Evolutionary conservation across 2,329 filamentous ascomycete genomes (phyloP).

Genomic region (Aspergillus fructus): DNA sequence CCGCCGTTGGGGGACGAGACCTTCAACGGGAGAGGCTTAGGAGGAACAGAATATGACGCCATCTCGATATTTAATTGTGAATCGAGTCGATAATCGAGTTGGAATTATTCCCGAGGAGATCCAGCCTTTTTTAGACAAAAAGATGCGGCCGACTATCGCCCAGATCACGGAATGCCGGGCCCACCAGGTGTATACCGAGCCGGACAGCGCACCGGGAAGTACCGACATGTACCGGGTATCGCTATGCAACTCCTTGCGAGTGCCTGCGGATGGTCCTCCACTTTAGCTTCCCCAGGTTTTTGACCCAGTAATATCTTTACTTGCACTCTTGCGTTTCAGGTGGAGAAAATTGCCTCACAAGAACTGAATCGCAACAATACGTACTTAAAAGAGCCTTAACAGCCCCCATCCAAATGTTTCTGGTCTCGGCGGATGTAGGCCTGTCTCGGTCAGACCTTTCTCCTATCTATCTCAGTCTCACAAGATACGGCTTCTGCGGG

Average conservation of each 20-base stretch:
- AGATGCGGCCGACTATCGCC: neutral
- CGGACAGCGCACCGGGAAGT: neutral
- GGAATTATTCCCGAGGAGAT: neutral
- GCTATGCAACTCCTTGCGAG: neutral
- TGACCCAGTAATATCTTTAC: neutral
- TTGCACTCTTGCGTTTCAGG: neutral
- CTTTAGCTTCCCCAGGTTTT: neutral
- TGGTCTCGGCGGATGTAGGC: neutral
- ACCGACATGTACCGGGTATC: neutral
- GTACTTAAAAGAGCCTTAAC: neutral
- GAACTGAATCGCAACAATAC: neutral
- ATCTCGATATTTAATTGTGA: neutral
- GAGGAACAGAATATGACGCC: slow-evolving; percentile 1
- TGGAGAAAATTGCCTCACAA: neutral
- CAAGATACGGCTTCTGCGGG: too few relatives aligned
- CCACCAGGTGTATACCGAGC: neutral
- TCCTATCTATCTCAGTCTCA: too few relatives aligned
- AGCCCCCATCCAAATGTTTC: neutral
- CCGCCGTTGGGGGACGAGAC: neutral
- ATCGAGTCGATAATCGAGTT: neutral
- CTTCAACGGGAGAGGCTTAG: slow-evolving; percentile 1
- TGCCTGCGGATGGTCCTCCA: neutral
- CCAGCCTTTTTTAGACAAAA: neutral
- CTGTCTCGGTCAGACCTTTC: too few relatives aligned
- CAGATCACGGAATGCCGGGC: neutral